These are phyloP conservation scores for Diospyros kaki DNA, from an alignment of 148 eudicot species.

Conservation along the genomic window DNA sequence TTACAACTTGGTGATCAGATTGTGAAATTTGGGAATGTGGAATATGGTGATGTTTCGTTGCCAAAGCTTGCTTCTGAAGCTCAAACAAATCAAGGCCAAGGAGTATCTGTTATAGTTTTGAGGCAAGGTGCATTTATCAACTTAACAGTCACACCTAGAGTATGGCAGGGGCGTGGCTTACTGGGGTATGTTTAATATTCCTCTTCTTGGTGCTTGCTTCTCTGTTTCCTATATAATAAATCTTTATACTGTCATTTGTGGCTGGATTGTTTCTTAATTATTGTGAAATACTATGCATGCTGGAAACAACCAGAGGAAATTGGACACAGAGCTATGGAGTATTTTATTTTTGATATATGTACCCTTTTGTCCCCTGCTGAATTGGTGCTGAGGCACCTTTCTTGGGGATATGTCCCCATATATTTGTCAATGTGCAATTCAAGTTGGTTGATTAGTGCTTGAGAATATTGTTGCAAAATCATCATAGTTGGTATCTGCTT, in stretches of 20 bases:
- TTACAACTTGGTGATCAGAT: slow-evolving; percentile 95
- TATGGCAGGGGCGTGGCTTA: slow-evolving; percentile 87
- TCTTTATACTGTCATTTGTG: background rate
- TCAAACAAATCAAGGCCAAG: slow-evolving; percentile 55
- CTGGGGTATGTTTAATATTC: slow-evolving; percentile 62
- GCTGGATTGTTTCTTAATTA: background rate
- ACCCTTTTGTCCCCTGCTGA: background rate
- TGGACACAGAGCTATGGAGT: background rate
- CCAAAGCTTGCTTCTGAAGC: slow-evolving; percentile 76
- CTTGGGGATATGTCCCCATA: background rate
- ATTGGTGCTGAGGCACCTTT: background rate
- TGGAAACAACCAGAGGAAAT: background rate
- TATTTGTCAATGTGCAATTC: background rate
- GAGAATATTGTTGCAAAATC: background rate
- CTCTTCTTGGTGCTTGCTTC: background rate
- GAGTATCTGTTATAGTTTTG: slow-evolving; percentile 44
- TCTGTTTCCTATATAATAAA: background rate
- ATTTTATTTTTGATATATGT: background rate
- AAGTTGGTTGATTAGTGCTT: background rate
- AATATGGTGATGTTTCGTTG: slow-evolving; percentile 61
- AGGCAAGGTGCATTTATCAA: slow-evolving; percentile 70
- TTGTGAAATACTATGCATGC: background rate
- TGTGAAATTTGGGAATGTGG: slow-evolving; percentile 78
- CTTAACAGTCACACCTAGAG: slow-evolving; percentile 72
- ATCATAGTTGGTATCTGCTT: background rate